Base-by-base conservation (phyloP, 768 basidiomycete species). In the Tremella mesenterica region DNA sequence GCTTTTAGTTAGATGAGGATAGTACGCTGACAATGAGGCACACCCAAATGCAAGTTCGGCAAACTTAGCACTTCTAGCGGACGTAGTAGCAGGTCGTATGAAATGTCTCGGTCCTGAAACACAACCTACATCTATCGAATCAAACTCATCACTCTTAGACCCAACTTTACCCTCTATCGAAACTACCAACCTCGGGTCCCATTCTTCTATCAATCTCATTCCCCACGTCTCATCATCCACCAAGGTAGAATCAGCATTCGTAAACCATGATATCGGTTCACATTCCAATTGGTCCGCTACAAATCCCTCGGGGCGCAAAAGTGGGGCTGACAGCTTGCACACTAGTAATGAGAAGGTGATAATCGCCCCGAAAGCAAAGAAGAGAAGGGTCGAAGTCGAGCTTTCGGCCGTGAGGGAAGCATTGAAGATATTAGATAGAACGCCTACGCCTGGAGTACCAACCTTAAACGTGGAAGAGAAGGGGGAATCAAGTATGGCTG, bases 11-110 rank as follows among this genome's bases (percentile, higher is more conserved):
- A n/a, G n/a, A n/a, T n/a, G n/a, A n/a, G n/a, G n/a, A n/a, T n/a
- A n/a, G n/a, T n/a, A n/a, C n/a, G n/a, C n/a, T n/a, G n/a, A n/a
- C n/a, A n/a, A n/a, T n/a, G n/a, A 68, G 61, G 69, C 69, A 3
- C 71, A 73, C 60, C 71, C 71, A 16, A 73, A 73, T 50, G 62
- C 61, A 27, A 62, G 63, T 47, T 67, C 62, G 39, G 61, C 69
- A 0, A 62, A 62, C 7, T 55, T 73, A 10, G 58, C 67, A 0
- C 58, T 73, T n/a, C 47, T 73, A 25, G 71, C 71, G 25, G 71
- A 73, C 30, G 69, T 73, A 12, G 71, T 73, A 10, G 67, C 71
- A 13, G 52, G 66, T 14, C 56, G 68, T 5, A 67, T 69, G 16
- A 59, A 57, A 44, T 65, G 62, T 48, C n/a, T 41, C 14, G 38